Conservation (phyloP, 2,329 filamentous ascomycete genomes). For the Apiospora aurea region DNA sequence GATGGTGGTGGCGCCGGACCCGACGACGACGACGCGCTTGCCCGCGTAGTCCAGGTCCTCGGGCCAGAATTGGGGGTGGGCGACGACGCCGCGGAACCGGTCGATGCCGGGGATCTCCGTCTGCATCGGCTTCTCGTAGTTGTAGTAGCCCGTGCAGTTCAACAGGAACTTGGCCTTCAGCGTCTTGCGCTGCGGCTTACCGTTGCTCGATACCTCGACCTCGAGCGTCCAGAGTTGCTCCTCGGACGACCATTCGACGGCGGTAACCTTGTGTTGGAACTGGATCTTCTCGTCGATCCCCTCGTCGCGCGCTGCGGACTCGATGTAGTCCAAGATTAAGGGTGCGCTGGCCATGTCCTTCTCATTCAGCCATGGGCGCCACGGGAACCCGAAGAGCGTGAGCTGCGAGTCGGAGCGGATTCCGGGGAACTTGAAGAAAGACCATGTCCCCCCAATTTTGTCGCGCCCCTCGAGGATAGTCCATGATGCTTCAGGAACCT, state of each 20-base stretch:
- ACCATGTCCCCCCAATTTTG: slow-evolving; percentile 78
- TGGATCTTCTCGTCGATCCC: slow-evolving; percentile 62
- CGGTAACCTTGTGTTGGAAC: slow-evolving; percentile 55
- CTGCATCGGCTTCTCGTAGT: slow-evolving; percentile 60
- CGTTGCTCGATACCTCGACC: slow-evolving; percentile 57
- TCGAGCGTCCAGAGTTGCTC: slow-evolving; percentile 60
- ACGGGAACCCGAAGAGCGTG: slow-evolving; percentile 70
- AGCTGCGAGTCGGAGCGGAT: slow-evolving; percentile 70
- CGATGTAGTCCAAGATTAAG: slow-evolving; percentile 61
- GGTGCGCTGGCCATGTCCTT: slow-evolving; percentile 32
- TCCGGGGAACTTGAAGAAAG: slow-evolving; percentile 78
- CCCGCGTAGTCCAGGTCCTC: slow-evolving; percentile 68
- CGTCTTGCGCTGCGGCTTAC: slow-evolving; percentile 35
- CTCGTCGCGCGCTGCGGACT: slow-evolving; percentile 53
- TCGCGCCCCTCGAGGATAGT: slow-evolving; percentile 72
- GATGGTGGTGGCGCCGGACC: slow-evolving; percentile 80
- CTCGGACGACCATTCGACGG: slow-evolving; percentile 61
- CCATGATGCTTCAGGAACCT: slow-evolving; percentile 64
- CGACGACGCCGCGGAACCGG: slow-evolving; percentile 63
- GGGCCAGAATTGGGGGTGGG: slow-evolving; percentile 78
- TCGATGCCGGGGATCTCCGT: slow-evolving; percentile 65
- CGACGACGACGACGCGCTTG: slow-evolving; percentile 76
- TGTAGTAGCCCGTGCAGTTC: slow-evolving; percentile 71
- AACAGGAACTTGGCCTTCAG: slow-evolving; percentile 63
- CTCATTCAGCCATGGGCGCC: slow-evolving; percentile 70